These are phyloP conservation scores for Aspergillus thermomutatus DNA, from an alignment of 2,329 filamentous ascomycete genomes.

Conservation along the genomic window DNA sequence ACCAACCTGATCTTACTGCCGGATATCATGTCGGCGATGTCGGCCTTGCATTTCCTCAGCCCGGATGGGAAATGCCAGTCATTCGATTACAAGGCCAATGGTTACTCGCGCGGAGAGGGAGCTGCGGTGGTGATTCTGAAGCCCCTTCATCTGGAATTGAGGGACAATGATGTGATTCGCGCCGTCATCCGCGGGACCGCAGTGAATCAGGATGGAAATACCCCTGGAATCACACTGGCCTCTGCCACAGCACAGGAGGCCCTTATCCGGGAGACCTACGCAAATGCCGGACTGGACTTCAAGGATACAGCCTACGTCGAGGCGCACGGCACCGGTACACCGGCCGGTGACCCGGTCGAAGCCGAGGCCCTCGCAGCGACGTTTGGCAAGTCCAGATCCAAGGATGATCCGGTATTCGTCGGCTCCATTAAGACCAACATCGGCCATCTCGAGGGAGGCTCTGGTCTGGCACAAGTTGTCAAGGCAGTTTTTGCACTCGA, in stretches of 20 bases:
- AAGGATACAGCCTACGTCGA: conserved; percentile 32
- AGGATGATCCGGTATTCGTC: conserved; percentile 1
- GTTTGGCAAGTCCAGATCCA: conserved; percentile 3
- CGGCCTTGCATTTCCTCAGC: too few relatives aligned
- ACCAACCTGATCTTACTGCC: too few relatives aligned
- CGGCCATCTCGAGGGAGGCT: conserved; percentile 28
- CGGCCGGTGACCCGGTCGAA: conserved; percentile 21
- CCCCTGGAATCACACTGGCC: conserved; percentile 40
- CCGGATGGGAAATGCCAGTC: too few relatives aligned
- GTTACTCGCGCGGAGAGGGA: conserved; percentile 52
- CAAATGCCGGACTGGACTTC: conserved; percentile 13
- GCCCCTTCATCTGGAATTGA: conserved; percentile 43
- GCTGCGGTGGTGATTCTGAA: conserved; percentile 48
- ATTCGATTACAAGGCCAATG: conserved; percentile 48
- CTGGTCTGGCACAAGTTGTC: conserved; percentile 39
- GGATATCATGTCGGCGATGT: too few relatives aligned
- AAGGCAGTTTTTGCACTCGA: conserved; percentile 45
- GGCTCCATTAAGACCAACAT: conserved; percentile 5
- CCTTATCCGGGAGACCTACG: conserved; percentile 37
- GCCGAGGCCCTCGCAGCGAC: conserved; percentile 7
- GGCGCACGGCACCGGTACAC: conserved; percentile 41
- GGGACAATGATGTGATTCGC: conserved; percentile 41
- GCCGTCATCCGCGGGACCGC: conserved; percentile 22
- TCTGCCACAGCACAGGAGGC: conserved; percentile 33
- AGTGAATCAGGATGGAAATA: conserved; percentile 35